Evolutionary conservation across 208 protist genomes (phyloP).

Genomic region (Wallacemonas sp.): DNA sequence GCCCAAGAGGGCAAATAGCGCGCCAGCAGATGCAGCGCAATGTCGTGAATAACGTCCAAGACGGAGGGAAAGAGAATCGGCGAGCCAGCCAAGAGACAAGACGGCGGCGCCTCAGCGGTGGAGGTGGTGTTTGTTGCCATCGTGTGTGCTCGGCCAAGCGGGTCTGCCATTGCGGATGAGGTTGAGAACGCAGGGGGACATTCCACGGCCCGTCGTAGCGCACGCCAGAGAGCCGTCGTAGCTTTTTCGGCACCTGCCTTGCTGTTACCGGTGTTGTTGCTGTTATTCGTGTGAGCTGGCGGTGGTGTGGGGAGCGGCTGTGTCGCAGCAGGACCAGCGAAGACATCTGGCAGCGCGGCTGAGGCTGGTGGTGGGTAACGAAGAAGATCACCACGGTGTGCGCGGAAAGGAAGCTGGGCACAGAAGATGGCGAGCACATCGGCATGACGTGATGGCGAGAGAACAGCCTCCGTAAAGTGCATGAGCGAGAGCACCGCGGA

Average conservation of each 20-base stretch:
- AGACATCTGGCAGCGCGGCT: too few relatives aligned
- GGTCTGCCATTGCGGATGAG: not conserved
- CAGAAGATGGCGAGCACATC: not conserved
- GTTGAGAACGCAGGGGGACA: not conserved
- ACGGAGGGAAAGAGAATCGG: slow-evolving; percentile 22
- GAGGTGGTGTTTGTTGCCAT: too few relatives aligned
- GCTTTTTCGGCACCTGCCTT: too few relatives aligned
- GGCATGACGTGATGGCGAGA: not conserved
- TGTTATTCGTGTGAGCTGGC: too few relatives aligned
- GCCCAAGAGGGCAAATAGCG: slow-evolving; percentile 19
- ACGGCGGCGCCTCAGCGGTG: too few relatives aligned
- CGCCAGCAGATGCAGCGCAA: slow-evolving; percentile 25
- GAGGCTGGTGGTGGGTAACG: not conserved
- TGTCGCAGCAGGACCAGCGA: too few relatives aligned
- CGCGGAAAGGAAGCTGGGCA: slow-evolving; percentile 1
- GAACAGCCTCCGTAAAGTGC: slow-evolving; percentile 3
- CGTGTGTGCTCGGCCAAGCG: too few relatives aligned
- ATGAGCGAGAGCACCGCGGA: not conserved
- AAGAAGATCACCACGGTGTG: not conserved
- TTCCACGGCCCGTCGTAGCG: not conserved
- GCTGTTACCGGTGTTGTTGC: too few relatives aligned
- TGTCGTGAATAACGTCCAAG: slow-evolving; percentile 29
- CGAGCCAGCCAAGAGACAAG: too few relatives aligned
- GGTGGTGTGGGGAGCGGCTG: too few relatives aligned
- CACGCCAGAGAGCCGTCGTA: not conserved